These are phyloP conservation scores for Eimeria brunetti DNA, from an alignment of 169 alveolate genomes.

Conservation along the genomic window DNA sequence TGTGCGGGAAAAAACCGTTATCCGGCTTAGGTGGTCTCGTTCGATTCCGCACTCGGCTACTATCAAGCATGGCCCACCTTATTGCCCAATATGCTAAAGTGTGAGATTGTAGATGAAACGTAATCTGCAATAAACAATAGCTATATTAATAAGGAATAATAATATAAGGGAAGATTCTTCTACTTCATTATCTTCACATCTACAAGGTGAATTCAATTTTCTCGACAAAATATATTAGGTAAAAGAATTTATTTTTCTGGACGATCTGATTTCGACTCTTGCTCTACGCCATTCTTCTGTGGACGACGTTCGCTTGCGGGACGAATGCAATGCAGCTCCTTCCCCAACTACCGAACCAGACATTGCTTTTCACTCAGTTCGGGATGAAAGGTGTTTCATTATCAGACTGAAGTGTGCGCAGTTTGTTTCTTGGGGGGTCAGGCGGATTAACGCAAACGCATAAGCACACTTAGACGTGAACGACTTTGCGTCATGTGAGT, in stretches of 20 bases:
- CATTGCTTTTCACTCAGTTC: neutral
- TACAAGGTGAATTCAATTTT: slow-evolving; percentile 81
- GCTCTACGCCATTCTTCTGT: slow-evolving; percentile 64
- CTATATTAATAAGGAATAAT: neutral
- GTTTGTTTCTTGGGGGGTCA: neutral
- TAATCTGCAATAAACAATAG: slow-evolving; percentile 8
- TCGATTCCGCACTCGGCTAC: neutral
- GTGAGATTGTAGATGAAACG: neutral
- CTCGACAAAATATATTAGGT: slow-evolving; percentile 84
- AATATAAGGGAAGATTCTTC: neutral
- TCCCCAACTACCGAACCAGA: neutral
- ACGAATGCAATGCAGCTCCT: neutral
- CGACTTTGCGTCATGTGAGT: too few relatives aligned
- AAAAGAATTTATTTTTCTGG: slow-evolving; percentile 84
- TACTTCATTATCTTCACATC: slow-evolving; percentile 51
- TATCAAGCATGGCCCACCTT: neutral
- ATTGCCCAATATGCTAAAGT: neutral
- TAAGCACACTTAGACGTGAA: neutral
- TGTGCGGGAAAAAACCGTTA: neutral
- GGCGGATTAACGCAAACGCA: neutral
- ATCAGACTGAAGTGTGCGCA: neutral
- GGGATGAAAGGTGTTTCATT: neutral
- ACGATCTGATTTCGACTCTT: slow-evolving; percentile 81
- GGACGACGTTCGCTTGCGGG: neutral
- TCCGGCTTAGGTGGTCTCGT: too few relatives aligned